Evolutionary conservation across 2,329 filamentous ascomycete species (phyloP), one percentile per base, ranked within the genome.

Genomic region (Colletotrichum horii): DNA sequence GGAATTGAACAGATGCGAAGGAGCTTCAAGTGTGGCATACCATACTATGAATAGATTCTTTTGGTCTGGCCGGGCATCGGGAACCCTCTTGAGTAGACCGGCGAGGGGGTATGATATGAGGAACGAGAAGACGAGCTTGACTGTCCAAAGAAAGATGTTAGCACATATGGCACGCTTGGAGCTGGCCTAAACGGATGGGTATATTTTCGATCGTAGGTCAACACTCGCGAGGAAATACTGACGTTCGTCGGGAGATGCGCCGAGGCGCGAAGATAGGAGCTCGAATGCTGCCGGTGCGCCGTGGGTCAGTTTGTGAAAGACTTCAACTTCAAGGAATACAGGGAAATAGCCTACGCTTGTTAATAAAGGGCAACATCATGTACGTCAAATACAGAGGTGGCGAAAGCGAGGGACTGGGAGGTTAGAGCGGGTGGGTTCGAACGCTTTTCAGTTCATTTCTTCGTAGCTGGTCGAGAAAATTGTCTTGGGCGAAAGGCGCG

Each of bases 101-200:
- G 97, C 95, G 70, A 99, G 90, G 4, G 97, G 97, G 82, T 98
- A 99, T 14, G 97, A 98, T 52, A 98, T 85, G 64, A 99, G 89
- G 84, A 98, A 98, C 8, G 95, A 95, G 83, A 93, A 93, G 80
- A 98, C 94, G 80, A 98, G 94, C 84, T 99, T 99, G 79, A 99
- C 96, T 98, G 80, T 16, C 8, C 7, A 15, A 28, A 38, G 28
- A 24, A 26, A 24, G 22, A 32, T 14, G 43, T 75, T 56, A 75
- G 73, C 38, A 16, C 8, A 22, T 22, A 22, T 55, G 61, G 8
- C 24, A 36, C 28, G 22, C 24, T 22, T 60, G 24, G 8, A 38
- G 30, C n/a, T n/a, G 48, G 28, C 62, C 38, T 8, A 55, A 68
- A 62, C 36, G 58, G 58, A 30, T 32, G 6, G 56, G 56, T 32